Percentiles rank a stretch among this genome's conserved stretches.
Evolutionary conservation across 805 yeast genomes (phyloP).

Genomic region (Wickerhamomyces canadensis): DNA sequence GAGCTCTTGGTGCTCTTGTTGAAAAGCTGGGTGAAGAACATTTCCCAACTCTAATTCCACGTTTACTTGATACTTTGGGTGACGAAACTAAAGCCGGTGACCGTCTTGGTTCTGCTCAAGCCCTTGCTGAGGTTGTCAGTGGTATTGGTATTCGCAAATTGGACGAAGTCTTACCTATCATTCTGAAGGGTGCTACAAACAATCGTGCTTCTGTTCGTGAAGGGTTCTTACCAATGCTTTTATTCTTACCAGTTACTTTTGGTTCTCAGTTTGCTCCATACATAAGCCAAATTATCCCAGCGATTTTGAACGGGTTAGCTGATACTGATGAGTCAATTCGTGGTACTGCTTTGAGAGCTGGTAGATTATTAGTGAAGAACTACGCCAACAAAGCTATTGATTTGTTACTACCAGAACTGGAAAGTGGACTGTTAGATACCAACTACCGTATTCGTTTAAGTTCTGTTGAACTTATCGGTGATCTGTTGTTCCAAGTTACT

Average conservation of each 20-base stretch:
- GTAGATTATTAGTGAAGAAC: conserved; percentile 83
- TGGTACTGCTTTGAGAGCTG: conserved; percentile 87
- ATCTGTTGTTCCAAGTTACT: conserved; percentile 85
- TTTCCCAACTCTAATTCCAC: conserved; percentile 87
- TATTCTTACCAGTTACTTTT: conserved; percentile 91
- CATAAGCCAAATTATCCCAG: conserved; percentile 79
- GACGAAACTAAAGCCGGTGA: conserved; percentile 83
- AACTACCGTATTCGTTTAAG: conserved; percentile 86
- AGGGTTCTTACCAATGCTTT: conserved; percentile 84
- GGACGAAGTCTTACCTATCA: conserved; percentile 82
- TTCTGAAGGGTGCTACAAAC: conserved; percentile 65
- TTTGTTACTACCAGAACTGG: conserved; percentile 87
- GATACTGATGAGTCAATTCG: conserved; percentile 82
- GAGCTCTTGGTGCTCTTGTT: conserved; percentile 93
- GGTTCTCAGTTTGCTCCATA: conserved; percentile 91
- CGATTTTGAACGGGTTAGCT: conserved; percentile 86
- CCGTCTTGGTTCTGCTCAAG: conserved; percentile 95
- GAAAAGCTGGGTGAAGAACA: conserved; percentile 94
- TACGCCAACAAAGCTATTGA: conserved; percentile 93
- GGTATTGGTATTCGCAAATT: conserved; percentile 86
- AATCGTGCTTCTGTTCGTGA: conserved; percentile 74
- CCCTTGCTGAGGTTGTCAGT: conserved; percentile 85
- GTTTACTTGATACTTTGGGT: conserved; percentile 66
- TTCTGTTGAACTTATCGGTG: conserved; percentile 94
- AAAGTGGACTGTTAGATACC: conserved; percentile 76